Evolutionary conservation across 805 yeast genomes (phyloP), one percentile per base, ranked within the genome.

Genomic region (Teunomyces atbi): DNA sequence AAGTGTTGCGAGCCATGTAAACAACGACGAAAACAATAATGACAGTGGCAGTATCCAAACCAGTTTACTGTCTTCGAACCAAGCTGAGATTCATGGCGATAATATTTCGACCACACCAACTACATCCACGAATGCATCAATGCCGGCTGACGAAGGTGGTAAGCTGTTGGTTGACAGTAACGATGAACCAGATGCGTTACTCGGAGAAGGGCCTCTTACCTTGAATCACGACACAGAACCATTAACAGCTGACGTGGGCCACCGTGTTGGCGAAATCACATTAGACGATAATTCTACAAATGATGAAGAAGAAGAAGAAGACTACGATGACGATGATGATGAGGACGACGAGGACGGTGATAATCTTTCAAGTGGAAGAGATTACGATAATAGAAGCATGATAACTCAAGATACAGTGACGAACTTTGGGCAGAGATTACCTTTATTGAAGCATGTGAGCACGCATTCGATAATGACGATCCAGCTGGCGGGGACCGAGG

Each of bases 401-500:
- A 34, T 44, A 32, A 46, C 56, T 2, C 57, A 54, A 4, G 63
- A 54, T 11, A 36, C 39, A 19, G 39, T 19, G 11, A 45, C 55
- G 3, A 49, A 51, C 29, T 66, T 59, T 38, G 60, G 52, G 1
- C 69, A 63, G 39, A 50, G 59, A 30, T 49, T 65, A 11, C 65
- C 68, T 2, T 53, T 65, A 30, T 51, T 66, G 33, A 50, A 54
- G 23, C 56, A 62, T 44, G 55, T 52, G 19, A 65, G 68, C 37
- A 33, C 49, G 44, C 45, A 56, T 35, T 21, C 23, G 15, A n/a
- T 36, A 12, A 36, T 36, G 39, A 36, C 39, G 11, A 21, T 36
- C 6, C 39, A 21, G 28, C 39, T 19, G 18, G 21, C 11, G 19
- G 39, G n/a, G 16, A 21, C 20, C 21, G n/a, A 6, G 11, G 11